Conservation (phyloP, 2,329 filamentous ascomycete species). For the Fusarium sp. region DNA sequence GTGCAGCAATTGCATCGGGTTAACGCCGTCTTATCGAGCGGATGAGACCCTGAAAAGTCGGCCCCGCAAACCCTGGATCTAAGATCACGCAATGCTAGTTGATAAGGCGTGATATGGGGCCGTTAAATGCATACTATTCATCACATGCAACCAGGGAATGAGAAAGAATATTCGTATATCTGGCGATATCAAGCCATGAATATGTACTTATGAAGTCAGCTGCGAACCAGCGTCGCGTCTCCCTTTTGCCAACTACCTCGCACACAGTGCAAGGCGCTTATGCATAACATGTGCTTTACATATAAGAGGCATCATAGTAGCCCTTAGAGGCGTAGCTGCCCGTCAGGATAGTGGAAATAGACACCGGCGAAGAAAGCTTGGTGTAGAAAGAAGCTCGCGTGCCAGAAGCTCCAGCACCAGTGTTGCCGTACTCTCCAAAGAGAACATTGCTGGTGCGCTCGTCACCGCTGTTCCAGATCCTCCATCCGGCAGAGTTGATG, state of each 20-base stretch:
- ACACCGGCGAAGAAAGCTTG: slow-evolving; percentile 51
- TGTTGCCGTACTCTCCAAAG: slow-evolving; percentile 71
- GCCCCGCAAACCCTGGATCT: background rate
- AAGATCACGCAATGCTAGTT: background rate
- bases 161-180: background rate
- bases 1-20: background rate
- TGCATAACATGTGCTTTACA: slow-evolving; percentile 9
- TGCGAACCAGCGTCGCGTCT: background rate
- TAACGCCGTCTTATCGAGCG: background rate
- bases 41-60: background rate
- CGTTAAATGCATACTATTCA: background rate
- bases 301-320: slow-evolving; percentile 38
- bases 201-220: background rate
- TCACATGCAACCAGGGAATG: background rate
- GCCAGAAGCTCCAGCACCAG: slow-evolving; percentile 66
- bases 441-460: slow-evolving; percentile 64
- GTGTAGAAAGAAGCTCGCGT: slow-evolving; percentile 49
- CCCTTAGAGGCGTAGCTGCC: slow-evolving; percentile 34
- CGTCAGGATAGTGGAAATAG: slow-evolving; percentile 47
- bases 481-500: slow-evolving; percentile 71
- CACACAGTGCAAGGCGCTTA: background rate
- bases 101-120: background rate
- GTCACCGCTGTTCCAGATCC: slow-evolving; percentile 62
- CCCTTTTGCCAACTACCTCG: background rate
- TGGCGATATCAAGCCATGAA: background rate